Evolutionary conservation across 331 rosid genomes (phyloP), one percentile per base, ranked within the genome.

Genomic region (Pyrus hybrid): DNA sequence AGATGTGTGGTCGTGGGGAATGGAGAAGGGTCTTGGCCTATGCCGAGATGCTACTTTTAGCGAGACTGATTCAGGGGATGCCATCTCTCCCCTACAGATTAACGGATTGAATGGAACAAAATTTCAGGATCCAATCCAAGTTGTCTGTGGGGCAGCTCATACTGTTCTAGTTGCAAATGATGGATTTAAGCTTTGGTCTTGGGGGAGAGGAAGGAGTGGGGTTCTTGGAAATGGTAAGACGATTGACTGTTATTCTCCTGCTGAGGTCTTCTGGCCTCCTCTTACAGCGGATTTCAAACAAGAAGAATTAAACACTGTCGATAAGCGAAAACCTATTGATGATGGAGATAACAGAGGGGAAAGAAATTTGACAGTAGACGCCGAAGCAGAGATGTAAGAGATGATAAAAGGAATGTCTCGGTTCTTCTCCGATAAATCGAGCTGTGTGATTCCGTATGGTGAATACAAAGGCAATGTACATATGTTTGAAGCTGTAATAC

Each of bases 1-100:
- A 60, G 90, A 86, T 73, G 92, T 91, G 76, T 91, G 98, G 97
- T 91, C 93, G 7, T 93, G 98, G 98, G 98, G 98, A 80, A 93
- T 93, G 98, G 95, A 83, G 87, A 91, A 83, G 85, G 98, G 98
- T 67, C 96, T 93, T 49, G 98, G 98, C 70, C 85, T 93, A 56
- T 93, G 96, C 86, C 97, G 96, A 25, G 91, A 85, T 66, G 97
- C 96, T 65, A 79, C 79, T 80, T 91, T 76, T 49, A 65, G 86
- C 22, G 87, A 80, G 70, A 41, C 82, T 23, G 90, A 82, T 83
- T 43, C 91, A 0, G 98, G 98, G 21, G 96, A 93, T 71, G 98
- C 96, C 3, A 53, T 88, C 35, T 87, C 83, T 75, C 98, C 98
- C 35, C 66, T 80, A 58, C 82, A 66, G 63, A 79, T 89, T 67